Evolutionary conservation across 2,329 filamentous ascomycete species (phyloP), one percentile per base, ranked within the genome.

Genomic region (Cytospora chrysosperma): DNA sequence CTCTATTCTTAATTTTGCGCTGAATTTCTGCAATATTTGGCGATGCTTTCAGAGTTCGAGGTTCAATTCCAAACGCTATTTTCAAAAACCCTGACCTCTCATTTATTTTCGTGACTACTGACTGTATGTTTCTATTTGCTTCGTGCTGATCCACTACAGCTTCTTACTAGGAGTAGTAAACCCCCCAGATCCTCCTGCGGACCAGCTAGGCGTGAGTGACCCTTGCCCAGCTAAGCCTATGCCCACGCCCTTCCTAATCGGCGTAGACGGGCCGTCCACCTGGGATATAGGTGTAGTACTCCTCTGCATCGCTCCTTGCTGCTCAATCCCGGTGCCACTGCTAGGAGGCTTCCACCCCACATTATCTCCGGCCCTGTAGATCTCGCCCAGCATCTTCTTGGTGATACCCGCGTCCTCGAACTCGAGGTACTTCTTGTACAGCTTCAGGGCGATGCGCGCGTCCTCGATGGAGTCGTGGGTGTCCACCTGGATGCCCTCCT

Each of bases 391-490:
- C 80, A 95, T 95, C 40, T 86, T 81, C 70, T 95, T 88, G 58
- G 96, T 79, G 5, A 96, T 87, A 0, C 93, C 94, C 0, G 92
- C 92, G 69, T 96, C 92, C 59, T 89, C 82, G 71, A 91, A 98
- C 77, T 98, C 93, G 67, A 92, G 83, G 75, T 93, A 97, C 75
- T 97, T 97, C 52, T 90, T 85, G 71, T 89, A 99, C 10, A 99
- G 81, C 73, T 92, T 91, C 49, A 98, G 81, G 0, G 96, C 95
- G 49, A 94, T 97, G 28, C 90, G 85, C 0, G 95, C 93, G 74
- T 99, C 95, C 75, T 98, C 95, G 69, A 99, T 96, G 13, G 90
- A 94, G 76, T 99, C 95, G 76, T 99, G 96, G 8, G 88, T 92
- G 68, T 92, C 90, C 71, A 92, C 84, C 76, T 99, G 96, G 66